Conservation (phyloP, 192 early-diverging fungal species). For the Backusella tarrabulga region DNA sequence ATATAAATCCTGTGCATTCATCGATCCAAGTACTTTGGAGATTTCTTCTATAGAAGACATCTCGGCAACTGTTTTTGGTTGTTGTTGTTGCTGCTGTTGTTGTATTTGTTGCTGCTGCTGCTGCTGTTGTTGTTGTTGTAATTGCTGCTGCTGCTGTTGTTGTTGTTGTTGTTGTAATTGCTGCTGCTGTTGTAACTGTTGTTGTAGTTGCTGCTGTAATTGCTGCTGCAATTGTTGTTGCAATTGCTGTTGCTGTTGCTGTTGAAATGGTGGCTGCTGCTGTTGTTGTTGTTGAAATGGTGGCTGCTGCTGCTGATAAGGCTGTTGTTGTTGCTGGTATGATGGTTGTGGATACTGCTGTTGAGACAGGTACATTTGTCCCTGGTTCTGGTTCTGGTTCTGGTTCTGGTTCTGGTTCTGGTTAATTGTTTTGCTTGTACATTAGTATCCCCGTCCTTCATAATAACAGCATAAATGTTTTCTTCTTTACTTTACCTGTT, state of each 20-base stretch:
- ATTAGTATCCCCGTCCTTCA: not conserved
- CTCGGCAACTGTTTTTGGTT: not conserved
- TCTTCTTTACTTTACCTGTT: not conserved
- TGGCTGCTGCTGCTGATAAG: not conserved
- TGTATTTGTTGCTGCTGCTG: conserved; percentile 18
- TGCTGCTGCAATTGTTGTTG: not conserved
- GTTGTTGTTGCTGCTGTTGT: conserved; percentile 15
- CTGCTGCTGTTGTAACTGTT: not conserved
- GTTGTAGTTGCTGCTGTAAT: not conserved
- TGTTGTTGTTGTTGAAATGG: not conserved
- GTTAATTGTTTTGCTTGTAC: not conserved
- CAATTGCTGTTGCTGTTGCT: not conserved
- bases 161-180: not conserved
- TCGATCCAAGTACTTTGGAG: conserved; percentile 52
- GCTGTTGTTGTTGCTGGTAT: not conserved
- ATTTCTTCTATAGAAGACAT: conserved; percentile 44
- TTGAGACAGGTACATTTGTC: not conserved
- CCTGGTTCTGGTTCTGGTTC: not conserved
- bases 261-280: not conserved
- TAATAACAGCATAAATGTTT: not conserved
- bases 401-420: not conserved
- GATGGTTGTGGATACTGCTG: not conserved
- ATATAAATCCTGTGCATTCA: conserved; percentile 58
- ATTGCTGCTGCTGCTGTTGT: not conserved
- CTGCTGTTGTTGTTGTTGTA: not conserved